phyloP scores from a whole-genome alignment of 805 yeast genomes.

The Blastobotrys robertii region DNA sequence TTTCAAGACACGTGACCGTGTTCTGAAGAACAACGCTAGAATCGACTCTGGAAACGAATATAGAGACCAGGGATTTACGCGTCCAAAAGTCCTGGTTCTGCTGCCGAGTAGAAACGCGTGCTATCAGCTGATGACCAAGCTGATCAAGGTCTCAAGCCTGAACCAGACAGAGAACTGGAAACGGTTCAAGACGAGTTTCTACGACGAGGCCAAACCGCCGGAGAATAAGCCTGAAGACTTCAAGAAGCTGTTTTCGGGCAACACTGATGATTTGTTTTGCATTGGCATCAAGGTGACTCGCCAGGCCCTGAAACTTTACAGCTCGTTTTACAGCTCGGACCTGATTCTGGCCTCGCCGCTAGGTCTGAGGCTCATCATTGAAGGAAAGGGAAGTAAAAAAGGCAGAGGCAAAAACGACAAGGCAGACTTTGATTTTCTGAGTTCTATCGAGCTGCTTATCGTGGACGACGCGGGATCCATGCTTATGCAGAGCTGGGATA shows the following conservation, averaged over 20 bases:
- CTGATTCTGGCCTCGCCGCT: constrained; percentile 85
- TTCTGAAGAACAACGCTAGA: constrained; percentile 65
- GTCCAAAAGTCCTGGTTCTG: constrained; percentile 78
- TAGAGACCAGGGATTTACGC: constrained; percentile 90
- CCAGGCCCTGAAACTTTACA: constrained; percentile 72
- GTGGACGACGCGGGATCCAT: constrained; percentile 79
- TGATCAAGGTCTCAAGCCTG: constrained; percentile 54
- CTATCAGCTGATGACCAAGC: constrained; percentile 51
- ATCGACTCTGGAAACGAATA: constrained; percentile 46
- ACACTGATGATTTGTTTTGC: constrained; percentile 84
- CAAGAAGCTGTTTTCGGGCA: constrained; percentile 70
- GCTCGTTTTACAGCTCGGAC: constrained; percentile 79
- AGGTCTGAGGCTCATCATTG: constrained; percentile 73
- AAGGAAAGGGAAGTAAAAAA: constrained; percentile 39
- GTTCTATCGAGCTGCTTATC: constrained; percentile 76
- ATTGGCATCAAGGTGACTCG: constrained; percentile 86
- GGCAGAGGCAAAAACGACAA: constrained; percentile 30
- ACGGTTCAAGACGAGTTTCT: constrained; percentile 65
- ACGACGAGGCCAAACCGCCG: constrained; percentile 39
- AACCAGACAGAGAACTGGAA: constrained; percentile 74
- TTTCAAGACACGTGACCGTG: constrained; percentile 76
- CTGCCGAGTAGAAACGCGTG: constrained; percentile 80
- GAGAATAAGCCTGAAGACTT: constrained; percentile 74
- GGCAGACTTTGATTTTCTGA: constrained; percentile 69
- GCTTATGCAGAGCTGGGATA: constrained; percentile 90